Percentiles rank a stretch among this genome's conserved stretches.
These are phyloP conservation scores for Aspergillus indologenus DNA, from an alignment of 495 filamentous ascomycete species.

Conservation along the genomic window DNA sequence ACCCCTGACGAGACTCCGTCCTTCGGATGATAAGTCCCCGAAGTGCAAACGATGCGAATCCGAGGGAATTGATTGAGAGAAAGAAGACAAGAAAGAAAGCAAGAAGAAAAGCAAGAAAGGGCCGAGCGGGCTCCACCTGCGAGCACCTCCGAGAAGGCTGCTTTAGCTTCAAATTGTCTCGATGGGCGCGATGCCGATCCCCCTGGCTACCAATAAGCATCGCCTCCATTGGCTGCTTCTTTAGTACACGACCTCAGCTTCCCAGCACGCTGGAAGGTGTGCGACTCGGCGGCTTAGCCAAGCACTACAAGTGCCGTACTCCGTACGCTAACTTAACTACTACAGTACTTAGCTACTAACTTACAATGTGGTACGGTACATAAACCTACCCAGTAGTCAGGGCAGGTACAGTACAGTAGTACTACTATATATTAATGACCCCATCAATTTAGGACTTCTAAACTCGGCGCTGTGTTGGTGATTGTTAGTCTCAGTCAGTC, in stretches of 20 bases:
- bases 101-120: not conserved
- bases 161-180: constrained; percentile 3
- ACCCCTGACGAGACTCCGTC: not conserved
- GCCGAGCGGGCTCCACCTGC: not conserved
- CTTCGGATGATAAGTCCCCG: not conserved
- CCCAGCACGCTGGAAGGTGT: constrained; percentile 15
- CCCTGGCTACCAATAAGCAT: constrained; percentile 1
- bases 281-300: constrained; percentile 12
- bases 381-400: no score
- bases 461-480: no score
- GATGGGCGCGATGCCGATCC: constrained; percentile 9
- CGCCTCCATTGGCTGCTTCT: constrained; percentile 5
- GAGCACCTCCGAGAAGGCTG: not conserved
- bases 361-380: no score
- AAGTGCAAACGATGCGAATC: not conserved
- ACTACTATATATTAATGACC: no score
- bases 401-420: no score
- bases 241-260: not conserved
- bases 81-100: not conserved
- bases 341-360: no score
- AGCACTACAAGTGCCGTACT: constrained; percentile 1
- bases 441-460: no score
- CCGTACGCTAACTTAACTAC: no score
- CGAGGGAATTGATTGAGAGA: not conserved
- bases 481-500: not conserved